Evolutionary conservation across 345 rosid genomes (phyloP).

Genomic region (Hibiscus trionum): DNA sequence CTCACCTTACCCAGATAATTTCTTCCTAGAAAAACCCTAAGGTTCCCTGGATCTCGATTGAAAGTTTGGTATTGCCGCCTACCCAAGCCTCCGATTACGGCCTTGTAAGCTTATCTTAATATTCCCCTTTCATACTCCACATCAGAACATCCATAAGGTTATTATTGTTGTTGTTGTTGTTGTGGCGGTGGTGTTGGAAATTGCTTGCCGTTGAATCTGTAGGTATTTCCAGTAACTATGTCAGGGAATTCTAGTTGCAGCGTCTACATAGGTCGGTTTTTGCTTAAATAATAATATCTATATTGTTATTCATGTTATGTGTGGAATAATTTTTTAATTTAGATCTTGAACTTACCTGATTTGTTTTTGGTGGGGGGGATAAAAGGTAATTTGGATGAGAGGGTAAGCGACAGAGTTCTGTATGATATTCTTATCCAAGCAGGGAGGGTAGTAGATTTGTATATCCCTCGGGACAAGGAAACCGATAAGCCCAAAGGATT

Average conservation of each 20-base stretch:
- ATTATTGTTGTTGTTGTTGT: neutral
- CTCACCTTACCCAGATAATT: neutral
- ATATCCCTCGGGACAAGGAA: constrained; percentile 80
- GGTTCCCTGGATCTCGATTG: neutral
- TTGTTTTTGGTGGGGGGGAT: neutral
- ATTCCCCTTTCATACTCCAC: neutral
- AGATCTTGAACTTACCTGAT: neutral
- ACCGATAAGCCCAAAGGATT: constrained; percentile 81
- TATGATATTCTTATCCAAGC: constrained; percentile 89
- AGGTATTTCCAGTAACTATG: constrained; percentile 27
- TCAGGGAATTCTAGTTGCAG: constrained; percentile 43
- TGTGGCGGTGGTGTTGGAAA: neutral
- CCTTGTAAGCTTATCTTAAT: neutral
- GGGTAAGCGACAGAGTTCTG: constrained; percentile 75
- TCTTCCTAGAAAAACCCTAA: neutral
- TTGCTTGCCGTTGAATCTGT: neutral
- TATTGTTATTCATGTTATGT: neutral
- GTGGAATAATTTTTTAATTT: neutral
- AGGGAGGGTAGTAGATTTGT: constrained; percentile 66
- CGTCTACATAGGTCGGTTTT: constrained; percentile 44
- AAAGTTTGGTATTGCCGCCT: neutral
- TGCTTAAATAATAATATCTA: neutral
- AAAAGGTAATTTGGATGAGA: constrained; percentile 78
- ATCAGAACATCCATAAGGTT: neutral
- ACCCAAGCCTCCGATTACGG: neutral